A percentile compares a stretch with the other conserved stretches of the same genome.
These are phyloP conservation scores for Conticribra weissflogii DNA, from an alignment of 108 stramenopile genomes.

Conservation along the genomic window DNA sequence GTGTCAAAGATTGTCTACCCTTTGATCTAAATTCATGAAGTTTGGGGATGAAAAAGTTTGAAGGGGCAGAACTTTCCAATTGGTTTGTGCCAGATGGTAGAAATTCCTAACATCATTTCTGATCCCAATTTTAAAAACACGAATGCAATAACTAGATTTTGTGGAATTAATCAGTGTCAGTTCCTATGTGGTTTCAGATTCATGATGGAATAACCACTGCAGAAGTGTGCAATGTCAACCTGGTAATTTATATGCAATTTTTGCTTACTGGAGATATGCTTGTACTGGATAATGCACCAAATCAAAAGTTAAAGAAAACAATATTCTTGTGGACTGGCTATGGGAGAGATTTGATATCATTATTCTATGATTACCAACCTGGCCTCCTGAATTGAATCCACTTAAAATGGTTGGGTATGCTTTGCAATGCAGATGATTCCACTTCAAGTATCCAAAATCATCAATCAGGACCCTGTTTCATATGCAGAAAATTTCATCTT, in stretches of 20 bases:
- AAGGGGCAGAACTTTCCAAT: constrained; percentile 1
- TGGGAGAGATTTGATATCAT: background rate
- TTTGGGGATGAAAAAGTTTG: constrained; percentile 8
- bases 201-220: background rate
- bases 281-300: constrained; percentile 13
- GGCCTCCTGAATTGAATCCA: background rate
- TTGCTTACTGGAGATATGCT: background rate
- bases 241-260: background rate
- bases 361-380: background rate
- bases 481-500: too few species aligned
- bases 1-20: background rate
- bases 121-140: constrained; percentile 4
- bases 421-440: background rate
- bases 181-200: background rate
- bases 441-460: background rate
- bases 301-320: constrained; percentile 5
- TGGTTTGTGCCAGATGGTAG: background rate
- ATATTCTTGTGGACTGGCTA: constrained; percentile 4
- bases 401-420: background rate
- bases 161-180: background rate
- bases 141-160: background rate
- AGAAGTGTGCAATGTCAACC: background rate
- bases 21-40: background rate
- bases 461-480: background rate
- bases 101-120: background rate